phyloP scores from a whole-genome alignment of 345 rosid genomes.

The Brassica nigra region DNA sequence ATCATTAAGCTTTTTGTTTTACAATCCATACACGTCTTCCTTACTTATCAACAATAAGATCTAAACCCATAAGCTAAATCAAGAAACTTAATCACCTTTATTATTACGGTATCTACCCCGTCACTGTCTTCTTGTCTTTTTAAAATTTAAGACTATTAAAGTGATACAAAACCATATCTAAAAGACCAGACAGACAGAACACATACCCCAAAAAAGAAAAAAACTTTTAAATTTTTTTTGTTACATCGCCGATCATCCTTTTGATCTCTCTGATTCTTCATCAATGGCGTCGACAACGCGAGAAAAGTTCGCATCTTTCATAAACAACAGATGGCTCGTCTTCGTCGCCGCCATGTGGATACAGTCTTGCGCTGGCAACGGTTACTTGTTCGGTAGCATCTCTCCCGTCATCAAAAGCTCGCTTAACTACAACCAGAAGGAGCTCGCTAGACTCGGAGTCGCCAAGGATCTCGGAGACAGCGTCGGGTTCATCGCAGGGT shows the following conservation, averaged over 20 bases:
- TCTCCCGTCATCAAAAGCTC: slow-evolving; percentile 96
- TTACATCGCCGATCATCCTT: background rate
- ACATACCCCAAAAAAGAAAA: background rate
- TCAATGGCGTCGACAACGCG: slow-evolving; percentile 48
- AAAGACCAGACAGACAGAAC: background rate
- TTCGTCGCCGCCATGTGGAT: slow-evolving; percentile 99
- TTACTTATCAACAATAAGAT: background rate
- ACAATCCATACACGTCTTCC: background rate
- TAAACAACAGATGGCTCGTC: slow-evolving; percentile 90
- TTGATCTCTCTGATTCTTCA: slow-evolving; percentile 15
- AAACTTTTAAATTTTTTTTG: background rate
- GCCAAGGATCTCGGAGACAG: slow-evolving; percentile 98
- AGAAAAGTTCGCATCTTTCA: slow-evolving; percentile 55
- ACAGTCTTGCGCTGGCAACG: slow-evolving; percentile 92
- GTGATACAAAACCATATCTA: background rate
- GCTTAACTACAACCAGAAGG: slow-evolving; percentile 76
- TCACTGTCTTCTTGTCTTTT: background rate
- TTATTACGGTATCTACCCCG: background rate
- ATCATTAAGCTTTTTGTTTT: slow-evolving; percentile 1
- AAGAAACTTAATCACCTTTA: background rate
- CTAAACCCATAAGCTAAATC: background rate
- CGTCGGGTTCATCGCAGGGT: slow-evolving; percentile 95
- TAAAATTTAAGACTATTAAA: background rate
- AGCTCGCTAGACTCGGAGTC: slow-evolving; percentile 83
- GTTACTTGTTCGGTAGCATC: slow-evolving; percentile 92